Base-by-base conservation (phyloP, 2,329 filamentous ascomycete species). In the Arthrobotrys pseudoclavata region DNA sequence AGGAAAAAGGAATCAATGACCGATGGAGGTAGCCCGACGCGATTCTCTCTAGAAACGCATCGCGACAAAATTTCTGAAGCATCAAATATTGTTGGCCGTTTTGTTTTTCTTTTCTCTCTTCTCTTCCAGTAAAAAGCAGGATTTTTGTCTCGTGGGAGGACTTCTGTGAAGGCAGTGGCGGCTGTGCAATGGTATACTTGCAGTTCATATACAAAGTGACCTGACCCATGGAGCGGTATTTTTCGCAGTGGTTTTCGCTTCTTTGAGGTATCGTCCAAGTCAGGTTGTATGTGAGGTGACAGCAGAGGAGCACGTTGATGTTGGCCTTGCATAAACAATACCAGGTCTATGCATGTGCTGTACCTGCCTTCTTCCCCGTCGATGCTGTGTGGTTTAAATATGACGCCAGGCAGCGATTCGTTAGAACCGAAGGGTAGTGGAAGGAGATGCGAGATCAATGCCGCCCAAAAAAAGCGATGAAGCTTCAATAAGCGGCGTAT, bases 311-410 rank as follows among this genome's bases (percentile, higher is more conserved):
- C 26, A 70, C 55, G 62, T 63, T 68, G 22, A 69, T 76, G 72
- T 62, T 76, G 66, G 72, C 72, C 66, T 70, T 76, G 72, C 72
- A 76, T 76, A 61, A 70, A 76, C 72, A 68, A 76, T 50, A 60
- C 72, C 66, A 69, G 72, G 72, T 76, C 64, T 34, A 69, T 69
- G 66, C 69, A 69, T 64, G 72, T 76, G 61, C 66, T 66, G 69
- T 72, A 72, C 69, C 69, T 72, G 69, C 69, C 69, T 72, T 72
- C 50, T 50, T 50, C 61, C 69, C 62, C 55, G 55, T 48, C 53
- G 37, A 55, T 34, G 42, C 50, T 52, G 48, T 70, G 45, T 48
- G 42, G 40, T 50, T 60, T 60, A 34, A 34, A 69, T 63, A 69
- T 64, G 52, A 45, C 62, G 62, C 69, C 52, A 74, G 69, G 67